Conservation (phyloP, 2,329 filamentous ascomycete genomes). For the Talaromyces sp. region DNA sequence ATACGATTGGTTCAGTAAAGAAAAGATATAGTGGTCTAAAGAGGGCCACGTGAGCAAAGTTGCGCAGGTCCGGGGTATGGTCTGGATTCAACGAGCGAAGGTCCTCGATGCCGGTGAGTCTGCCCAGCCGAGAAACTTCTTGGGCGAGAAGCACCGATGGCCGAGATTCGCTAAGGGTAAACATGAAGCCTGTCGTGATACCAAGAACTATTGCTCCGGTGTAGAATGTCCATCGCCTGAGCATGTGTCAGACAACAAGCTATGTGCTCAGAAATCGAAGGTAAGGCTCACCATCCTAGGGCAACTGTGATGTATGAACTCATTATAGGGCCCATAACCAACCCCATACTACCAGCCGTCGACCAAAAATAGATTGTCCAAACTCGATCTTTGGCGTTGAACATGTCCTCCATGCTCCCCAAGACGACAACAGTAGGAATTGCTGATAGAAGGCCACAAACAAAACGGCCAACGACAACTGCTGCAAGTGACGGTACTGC, state of each 20-base stretch:
- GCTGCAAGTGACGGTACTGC: constrained; percentile 31
- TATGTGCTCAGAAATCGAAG: not conserved
- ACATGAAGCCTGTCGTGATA: constrained; percentile 28
- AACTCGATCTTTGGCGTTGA: constrained; percentile 41
- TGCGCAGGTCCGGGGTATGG: constrained; percentile 30
- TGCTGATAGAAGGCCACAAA: constrained; percentile 44
- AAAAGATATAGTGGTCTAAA: constrained; percentile 40
- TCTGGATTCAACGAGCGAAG: constrained; percentile 37
- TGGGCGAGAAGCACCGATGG: constrained; percentile 39
- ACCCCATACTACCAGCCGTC: constrained; percentile 38
- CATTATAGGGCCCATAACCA: constrained; percentile 43
- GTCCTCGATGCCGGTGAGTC: constrained; percentile 19
- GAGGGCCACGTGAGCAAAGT: constrained; percentile 37
- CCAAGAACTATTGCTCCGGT: constrained; percentile 37
- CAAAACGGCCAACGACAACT: constrained; percentile 39
- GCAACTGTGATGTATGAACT: constrained; percentile 37
- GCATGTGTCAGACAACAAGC: not conserved
- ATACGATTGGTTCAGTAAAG: constrained; percentile 45
- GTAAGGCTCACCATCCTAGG: constrained; percentile 32
- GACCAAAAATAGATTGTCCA: constrained; percentile 47
- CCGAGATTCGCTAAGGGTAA: constrained; percentile 42
- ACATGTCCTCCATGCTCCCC: constrained; percentile 50
- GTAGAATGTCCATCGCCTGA: constrained; percentile 45
- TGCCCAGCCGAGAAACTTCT: constrained; percentile 27
- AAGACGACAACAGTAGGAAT: constrained; percentile 46